A percentile compares a stretch with the other conserved stretches of the same genome.
Evolutionary conservation across 176 grass and related monocot genomes (phyloP).

Genomic region (Tuctoria greenei): DNA sequence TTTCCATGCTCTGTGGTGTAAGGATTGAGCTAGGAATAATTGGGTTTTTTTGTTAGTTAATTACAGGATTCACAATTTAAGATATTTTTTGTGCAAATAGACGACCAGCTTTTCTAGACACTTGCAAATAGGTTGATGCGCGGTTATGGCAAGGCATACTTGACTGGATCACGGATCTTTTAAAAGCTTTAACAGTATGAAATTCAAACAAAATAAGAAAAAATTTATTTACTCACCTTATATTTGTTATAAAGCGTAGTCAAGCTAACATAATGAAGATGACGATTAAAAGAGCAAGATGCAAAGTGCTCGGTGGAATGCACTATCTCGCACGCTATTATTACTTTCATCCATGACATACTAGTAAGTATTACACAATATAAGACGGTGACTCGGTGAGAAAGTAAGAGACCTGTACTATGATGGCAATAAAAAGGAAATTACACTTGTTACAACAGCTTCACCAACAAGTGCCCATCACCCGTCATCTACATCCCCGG

Average conservation of each 20-base stretch:
- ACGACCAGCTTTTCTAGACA: too few relatives aligned
- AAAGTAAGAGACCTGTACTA: constrained; percentile 24
- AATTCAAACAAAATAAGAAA: background rate
- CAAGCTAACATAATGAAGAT: background rate
- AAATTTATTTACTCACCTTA: too few relatives aligned
- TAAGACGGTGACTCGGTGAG: constrained; percentile 7
- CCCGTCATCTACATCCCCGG: constrained; percentile 42
- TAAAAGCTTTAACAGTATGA: background rate
- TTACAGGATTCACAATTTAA: too few relatives aligned
- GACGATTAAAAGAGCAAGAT: background rate
- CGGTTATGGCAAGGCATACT: too few relatives aligned
- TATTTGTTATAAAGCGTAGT: too few relatives aligned
- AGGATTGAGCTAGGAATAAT: too few relatives aligned
- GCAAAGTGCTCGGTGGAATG: background rate
- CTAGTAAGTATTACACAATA: constrained; percentile 30
- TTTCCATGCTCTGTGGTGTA: background rate
- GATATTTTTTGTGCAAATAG: too few relatives aligned
- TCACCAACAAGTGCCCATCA: constrained; percentile 50
- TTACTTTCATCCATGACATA: constrained; percentile 27
- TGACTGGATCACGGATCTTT: background rate
- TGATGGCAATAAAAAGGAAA: constrained; percentile 35
- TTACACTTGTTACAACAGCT: constrained; percentile 58
- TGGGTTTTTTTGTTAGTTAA: too few relatives aligned
- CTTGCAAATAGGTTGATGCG: too few relatives aligned
- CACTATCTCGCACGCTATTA: constrained; percentile 31